Evolutionary conservation across 1,284 basidiomycete genomes (phyloP), one percentile per base, ranked within the genome.

Genomic region (Cutaneotrichosporon cutaneum): DNA sequence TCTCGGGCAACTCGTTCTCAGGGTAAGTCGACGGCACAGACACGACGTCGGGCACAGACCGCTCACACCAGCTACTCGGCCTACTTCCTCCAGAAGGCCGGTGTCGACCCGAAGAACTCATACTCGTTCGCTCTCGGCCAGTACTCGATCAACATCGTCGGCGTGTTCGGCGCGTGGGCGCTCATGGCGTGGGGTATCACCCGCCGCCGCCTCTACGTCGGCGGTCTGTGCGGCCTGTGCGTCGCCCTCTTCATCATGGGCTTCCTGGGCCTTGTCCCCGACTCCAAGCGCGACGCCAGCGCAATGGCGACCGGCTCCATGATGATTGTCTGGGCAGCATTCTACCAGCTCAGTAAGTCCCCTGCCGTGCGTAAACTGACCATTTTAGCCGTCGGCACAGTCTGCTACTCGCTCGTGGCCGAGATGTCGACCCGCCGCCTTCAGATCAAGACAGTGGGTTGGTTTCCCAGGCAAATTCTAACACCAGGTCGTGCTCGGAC

Each of bases 401-500:
- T 78, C 6, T 70, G 67, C 54, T 75, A 75, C 68, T 61, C 60
- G 45, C 71, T 83, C 54, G 81, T 83, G 9, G 78, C 81, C 18
- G 82, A 83, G 59, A 71, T 83, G 47, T 74, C 79, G 0, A 80
- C 82, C n/a, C 79, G 81, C 21, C 76, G 82, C 26, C 75, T 83
- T 6, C 74, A 80, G 51, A 79, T 82, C 67, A 85, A 85, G 76
- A 82, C 83, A 2, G 78, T n/a, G n/a, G n/a, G n/a, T n/a, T n/a
- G n/a, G n/a, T n/a, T n/a, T n/a, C n/a, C n/a, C n/a, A n/a, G n/a
- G n/a, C n/a, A n/a, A n/a, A n/a, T n/a, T n/a, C n/a, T n/a, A n/a
- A n/a, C n/a, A n/a, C n/a, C n/a, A n/a, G n/a, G n/a, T 84, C 64
- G 83, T 81, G 0, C 76, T 85, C 26, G 80, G 81, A 33, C 79